phyloP scores from a whole-genome alignment of 805 yeast species.

The Metschnikowia cubensis region DNA sequence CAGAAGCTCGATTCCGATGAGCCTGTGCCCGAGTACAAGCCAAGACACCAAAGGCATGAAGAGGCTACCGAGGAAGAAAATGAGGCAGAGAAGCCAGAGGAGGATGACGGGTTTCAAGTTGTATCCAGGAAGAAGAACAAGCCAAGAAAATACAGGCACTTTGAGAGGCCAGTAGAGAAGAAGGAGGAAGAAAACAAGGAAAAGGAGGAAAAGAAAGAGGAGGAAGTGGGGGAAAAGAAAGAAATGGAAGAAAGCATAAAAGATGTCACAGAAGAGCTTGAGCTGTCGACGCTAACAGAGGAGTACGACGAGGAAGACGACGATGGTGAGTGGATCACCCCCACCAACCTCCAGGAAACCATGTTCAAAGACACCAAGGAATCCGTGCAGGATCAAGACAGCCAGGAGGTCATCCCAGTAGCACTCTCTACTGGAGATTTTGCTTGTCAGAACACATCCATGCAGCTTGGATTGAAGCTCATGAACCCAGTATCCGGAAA shows the following conservation, averaged over 20 bases:
- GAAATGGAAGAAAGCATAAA: not conserved
- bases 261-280: not conserved
- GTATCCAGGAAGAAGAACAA: conserved; percentile 17
- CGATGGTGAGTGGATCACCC: conserved; percentile 88
- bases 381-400: conserved; percentile 39
- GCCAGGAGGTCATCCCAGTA: conserved; percentile 48
- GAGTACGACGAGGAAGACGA: conserved; percentile 76
- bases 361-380: conserved; percentile 66
- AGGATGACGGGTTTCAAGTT: conserved; percentile 23
- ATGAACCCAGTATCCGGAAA: conserved; percentile 83
- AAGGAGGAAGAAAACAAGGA: not conserved
- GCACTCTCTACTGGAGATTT: conserved; percentile 95
- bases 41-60: not conserved
- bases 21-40: conserved; percentile 1
- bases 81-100: conserved; percentile 10
- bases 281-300: conserved; percentile 26
- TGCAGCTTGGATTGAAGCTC: conserved; percentile 84
- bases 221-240: not conserved
- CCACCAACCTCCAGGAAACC: conserved; percentile 72
- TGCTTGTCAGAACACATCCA: conserved; percentile 92
- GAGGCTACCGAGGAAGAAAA: conserved; percentile 6
- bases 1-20: conserved; percentile 38
- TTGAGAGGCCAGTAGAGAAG: not conserved
- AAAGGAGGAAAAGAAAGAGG: not conserved
- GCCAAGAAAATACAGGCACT: not conserved